Percentiles rank a stretch among this genome's conserved stretches.
These are phyloP conservation scores for Avena atlantica DNA, from an alignment of 176 grass and related monocot genomes.

Conservation along the genomic window DNA sequence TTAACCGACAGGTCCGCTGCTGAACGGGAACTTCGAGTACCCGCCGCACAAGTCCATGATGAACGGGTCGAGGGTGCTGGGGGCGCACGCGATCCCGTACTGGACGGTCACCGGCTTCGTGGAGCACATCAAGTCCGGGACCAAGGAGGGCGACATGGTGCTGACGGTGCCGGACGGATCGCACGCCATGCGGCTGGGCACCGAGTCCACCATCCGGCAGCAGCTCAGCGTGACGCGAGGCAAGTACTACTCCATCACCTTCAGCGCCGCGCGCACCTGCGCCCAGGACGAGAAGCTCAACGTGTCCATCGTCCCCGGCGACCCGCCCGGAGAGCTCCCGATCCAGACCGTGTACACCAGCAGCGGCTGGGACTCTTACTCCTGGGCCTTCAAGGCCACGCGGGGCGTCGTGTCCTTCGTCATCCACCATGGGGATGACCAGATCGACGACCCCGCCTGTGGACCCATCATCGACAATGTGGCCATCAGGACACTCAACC, in stretches of 20 bases:
- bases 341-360: slow-evolving; percentile 52
- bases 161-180: slow-evolving; percentile 43
- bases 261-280: slow-evolving; percentile 58
- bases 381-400: slow-evolving; percentile 46
- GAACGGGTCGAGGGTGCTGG: slow-evolving; percentile 36
- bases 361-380: slow-evolving; percentile 58
- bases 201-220: slow-evolving; percentile 44
- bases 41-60: slow-evolving; percentile 23
- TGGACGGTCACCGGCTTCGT: slow-evolving; percentile 51
- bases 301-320: slow-evolving; percentile 46
- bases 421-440: slow-evolving; percentile 45
- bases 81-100: slow-evolving; percentile 21
- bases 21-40: slow-evolving; percentile 54
- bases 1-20: slow-evolving; percentile 36
- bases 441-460: slow-evolving; percentile 45
- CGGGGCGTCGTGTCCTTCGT: slow-evolving; percentile 24
- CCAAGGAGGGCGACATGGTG: slow-evolving; percentile 39
- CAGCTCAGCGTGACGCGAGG: slow-evolving; percentile 24
- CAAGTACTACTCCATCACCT: slow-evolving; percentile 53
- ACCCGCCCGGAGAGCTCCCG: slow-evolving; percentile 34
- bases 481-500: slow-evolving; percentile 35
- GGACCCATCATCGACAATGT: slow-evolving; percentile 53
- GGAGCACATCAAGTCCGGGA: slow-evolving; percentile 49
- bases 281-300: slow-evolving; percentile 44
- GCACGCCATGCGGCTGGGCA: slow-evolving; percentile 56